Evolutionary conservation across 805 yeast species (phyloP), one percentile per base, ranked within the genome.

Genomic region (Nakazawaea populi): DNA sequence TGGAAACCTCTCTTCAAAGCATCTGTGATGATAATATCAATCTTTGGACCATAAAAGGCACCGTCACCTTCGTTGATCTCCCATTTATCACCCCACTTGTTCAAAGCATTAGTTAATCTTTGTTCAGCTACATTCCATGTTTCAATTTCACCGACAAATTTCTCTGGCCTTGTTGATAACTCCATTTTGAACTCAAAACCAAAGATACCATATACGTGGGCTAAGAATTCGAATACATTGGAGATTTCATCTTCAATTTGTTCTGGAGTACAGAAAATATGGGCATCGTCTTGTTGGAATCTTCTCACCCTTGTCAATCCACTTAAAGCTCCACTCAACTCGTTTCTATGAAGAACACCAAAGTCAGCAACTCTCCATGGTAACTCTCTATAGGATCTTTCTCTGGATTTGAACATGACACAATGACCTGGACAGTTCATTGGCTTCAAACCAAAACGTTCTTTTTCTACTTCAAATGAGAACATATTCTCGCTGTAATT

Each of bases 341-440:
- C 99, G 69, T 92, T 92, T 77, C 99, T 85, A 76, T 92, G 99
- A 59, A 92, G 79, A 49, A 92, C 97, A 71, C 97, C 97, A 58
- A 91, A 91, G 70, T 92, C 99, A 53, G 98, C 97, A 72, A 89
- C 95, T 77, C 99, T 87, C 96, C 96, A 87, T 63, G 99, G 99
- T 69, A 92, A 77, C 71, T 94, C 98, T 67, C 97, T 81, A 74
- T 94, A 92, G 2, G 97, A 89, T 72, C 97, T 85, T 69, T 91
- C 97, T 68, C 96, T 83, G 46, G 90, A 74, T 66, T 89, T 89
- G 78, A 89, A 92, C 74, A 92, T 80, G 61, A 92, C 68, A 77
- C 98, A 92, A 74, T 92, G 99, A 51, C 92, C 91, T 37, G 91
- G 91, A 73, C 91, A 85, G 72, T 85, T 85, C 91, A 85, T 90